Evolutionary conservation across 2,329 filamentous ascomycete genomes (phyloP).

Genomic region (Canariomyces notabilis): DNA sequence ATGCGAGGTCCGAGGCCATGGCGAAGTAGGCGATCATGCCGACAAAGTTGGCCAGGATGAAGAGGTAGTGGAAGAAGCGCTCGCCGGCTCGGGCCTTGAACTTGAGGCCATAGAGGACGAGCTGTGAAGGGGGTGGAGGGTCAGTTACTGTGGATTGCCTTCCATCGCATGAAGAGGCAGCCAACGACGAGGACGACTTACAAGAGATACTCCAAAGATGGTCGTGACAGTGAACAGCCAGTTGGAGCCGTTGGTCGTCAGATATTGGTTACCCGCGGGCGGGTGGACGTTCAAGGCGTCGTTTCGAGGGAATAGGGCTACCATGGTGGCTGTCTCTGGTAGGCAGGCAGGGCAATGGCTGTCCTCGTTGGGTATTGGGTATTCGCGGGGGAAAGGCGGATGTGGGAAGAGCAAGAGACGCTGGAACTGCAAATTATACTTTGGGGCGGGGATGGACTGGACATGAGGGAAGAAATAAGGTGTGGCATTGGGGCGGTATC

Average conservation of each 20-base stretch:
- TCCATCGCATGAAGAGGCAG: too few relatives aligned
- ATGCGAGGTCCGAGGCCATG: constrained; percentile 48
- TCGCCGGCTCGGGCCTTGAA: constrained; percentile 43
- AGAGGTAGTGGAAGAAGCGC: constrained; percentile 53
- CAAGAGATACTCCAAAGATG: constrained; percentile 43
- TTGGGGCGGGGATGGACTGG: too few relatives aligned
- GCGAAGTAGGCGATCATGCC: constrained; percentile 49
- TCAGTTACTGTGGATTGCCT: too few relatives aligned
- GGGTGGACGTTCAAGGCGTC: constrained; percentile 45
- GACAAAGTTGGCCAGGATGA: constrained; percentile 44
- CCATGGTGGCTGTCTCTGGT: constrained; percentile 29
- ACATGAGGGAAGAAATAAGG: background rate
- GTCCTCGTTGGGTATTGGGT: background rate
- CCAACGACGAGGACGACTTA: constrained; percentile 26
- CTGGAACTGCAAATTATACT: background rate
- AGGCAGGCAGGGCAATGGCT: background rate
- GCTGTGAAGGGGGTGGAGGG: constrained; percentile 24
- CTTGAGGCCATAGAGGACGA: constrained; percentile 38
- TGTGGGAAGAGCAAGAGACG: background rate
- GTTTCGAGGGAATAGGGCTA: constrained; percentile 35
- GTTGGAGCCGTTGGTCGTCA: constrained; percentile 45
- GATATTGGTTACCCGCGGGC: constrained; percentile 33
- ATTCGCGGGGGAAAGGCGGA: too few relatives aligned
- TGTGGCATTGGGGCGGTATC: background rate
- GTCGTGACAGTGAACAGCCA: constrained; percentile 53